Evolutionary conservation across 2,329 filamentous ascomycete species (phyloP).

Genomic region (Penicillium sp.): DNA sequence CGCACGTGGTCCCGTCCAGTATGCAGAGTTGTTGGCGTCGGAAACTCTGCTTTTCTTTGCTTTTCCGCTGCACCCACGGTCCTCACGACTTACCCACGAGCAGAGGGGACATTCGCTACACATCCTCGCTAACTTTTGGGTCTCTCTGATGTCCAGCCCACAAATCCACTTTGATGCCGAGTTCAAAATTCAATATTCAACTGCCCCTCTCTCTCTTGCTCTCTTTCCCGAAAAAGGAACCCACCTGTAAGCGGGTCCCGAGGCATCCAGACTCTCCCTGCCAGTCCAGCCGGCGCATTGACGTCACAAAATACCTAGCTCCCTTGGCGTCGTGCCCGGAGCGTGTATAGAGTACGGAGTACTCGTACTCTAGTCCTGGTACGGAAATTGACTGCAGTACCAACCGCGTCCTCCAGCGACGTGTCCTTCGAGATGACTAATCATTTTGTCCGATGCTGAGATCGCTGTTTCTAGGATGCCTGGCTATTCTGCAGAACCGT

Average conservation of each 20-base stretch:
- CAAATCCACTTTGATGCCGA: neutral
- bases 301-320: conserved; percentile 6
- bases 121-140: conserved; percentile 9
- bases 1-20: conserved; percentile 16
- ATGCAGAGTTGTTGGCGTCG: neutral
- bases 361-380: neutral
- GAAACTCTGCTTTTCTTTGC: neutral
- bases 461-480: neutral
- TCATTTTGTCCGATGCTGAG: neutral
- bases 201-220: neutral
- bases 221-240: neutral
- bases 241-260: neutral
- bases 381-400: too few relatives aligned
- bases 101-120: neutral
- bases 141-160: neutral
- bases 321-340: conserved; percentile 5
- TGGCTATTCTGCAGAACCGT: neutral
- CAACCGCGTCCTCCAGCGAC: neutral
- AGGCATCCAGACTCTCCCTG: neutral
- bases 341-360: neutral
- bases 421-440: neutral
- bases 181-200: neutral
- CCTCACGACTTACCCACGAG: too few relatives aligned
- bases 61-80: neutral
- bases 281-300: neutral